Conservation (phyloP, 2,329 filamentous ascomycete species). For the Venturia asperata region DNA sequence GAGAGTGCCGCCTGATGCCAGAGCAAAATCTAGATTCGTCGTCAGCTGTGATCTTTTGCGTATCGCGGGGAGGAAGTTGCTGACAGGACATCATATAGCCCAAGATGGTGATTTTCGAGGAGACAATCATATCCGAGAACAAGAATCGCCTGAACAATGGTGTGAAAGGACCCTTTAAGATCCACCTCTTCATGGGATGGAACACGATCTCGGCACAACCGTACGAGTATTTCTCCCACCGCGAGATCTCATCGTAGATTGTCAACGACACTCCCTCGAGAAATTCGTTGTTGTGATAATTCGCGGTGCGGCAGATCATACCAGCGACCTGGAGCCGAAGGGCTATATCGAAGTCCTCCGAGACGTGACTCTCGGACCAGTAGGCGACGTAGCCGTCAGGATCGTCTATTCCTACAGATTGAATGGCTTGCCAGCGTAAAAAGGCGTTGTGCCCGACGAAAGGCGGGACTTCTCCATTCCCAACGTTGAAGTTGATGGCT, state of each 20-base stretch:
- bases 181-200: conserved; percentile 20
- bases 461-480: conserved; percentile 22
- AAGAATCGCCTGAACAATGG: conserved; percentile 21
- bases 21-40: background rate
- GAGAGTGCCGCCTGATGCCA: conserved; percentile 17
- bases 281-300: conserved; percentile 21
- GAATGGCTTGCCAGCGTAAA: conserved; percentile 17
- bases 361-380: conserved; percentile 23
- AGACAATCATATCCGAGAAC: conserved; percentile 20
- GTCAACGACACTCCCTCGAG: conserved; percentile 23
- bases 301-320: conserved; percentile 20
- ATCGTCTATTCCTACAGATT: conserved; percentile 4
- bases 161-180: conserved; percentile 19
- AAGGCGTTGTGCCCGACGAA: conserved; percentile 20
- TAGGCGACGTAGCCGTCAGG: conserved; percentile 17
- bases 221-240: conserved; percentile 22
- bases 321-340: conserved; percentile 22
- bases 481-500: conserved; percentile 22
- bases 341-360: conserved; percentile 22
- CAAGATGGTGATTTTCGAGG: conserved; percentile 23
- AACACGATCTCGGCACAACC: conserved; percentile 23
- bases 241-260: conserved; percentile 21
- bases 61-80: too few species aligned
- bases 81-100: conserved; percentile 19
- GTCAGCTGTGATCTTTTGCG: background rate